Evolutionary conservation across 176 grass and related monocot species (phyloP).

Genomic region (Avena insularis): DNA sequence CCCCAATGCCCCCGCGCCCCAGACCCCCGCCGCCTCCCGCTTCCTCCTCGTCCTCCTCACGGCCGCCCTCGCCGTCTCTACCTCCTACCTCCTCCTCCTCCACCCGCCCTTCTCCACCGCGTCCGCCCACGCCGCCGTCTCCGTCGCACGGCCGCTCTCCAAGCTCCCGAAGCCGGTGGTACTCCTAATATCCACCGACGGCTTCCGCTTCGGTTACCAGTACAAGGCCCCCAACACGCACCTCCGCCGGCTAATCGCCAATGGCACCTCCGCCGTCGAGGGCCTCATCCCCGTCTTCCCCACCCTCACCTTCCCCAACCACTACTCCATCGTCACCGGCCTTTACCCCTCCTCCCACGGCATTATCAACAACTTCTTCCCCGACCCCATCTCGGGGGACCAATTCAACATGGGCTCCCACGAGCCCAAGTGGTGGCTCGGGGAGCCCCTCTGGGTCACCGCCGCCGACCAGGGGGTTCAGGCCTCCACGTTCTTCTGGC

Average conservation of each 20-base stretch:
- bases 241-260: slow-evolving; percentile 73
- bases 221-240: slow-evolving; percentile 65
- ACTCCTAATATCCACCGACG: slow-evolving; percentile 80
- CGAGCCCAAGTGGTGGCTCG: slow-evolving; percentile 79
- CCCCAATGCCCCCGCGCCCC: neutral
- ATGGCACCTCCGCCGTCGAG: slow-evolving; percentile 74
- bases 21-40: neutral
- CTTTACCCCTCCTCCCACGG: slow-evolving; percentile 85
- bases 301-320: slow-evolving; percentile 94
- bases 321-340: slow-evolving; percentile 97
- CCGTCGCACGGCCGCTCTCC: slow-evolving; percentile 40
- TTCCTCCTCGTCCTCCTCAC: slow-evolving; percentile 41
- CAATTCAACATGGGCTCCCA: slow-evolving; percentile 69
- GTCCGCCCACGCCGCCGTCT: neutral
- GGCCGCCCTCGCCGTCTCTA: slow-evolving; percentile 24
- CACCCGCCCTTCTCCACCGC: neutral
- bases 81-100: slow-evolving; percentile 44
- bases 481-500: slow-evolving; percentile 88
- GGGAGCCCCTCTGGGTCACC: slow-evolving; percentile 85
- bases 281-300: slow-evolving; percentile 87
- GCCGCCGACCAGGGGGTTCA: slow-evolving; percentile 63
- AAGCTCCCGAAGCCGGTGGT: slow-evolving; percentile 81
- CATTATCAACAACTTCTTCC: slow-evolving; percentile 92
- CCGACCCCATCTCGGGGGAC: slow-evolving; percentile 69
- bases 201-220: slow-evolving; percentile 93